phyloP scores from a whole-genome alignment of 2,329 filamentous ascomycete species.

The Lachnellula subtilissima region DNA sequence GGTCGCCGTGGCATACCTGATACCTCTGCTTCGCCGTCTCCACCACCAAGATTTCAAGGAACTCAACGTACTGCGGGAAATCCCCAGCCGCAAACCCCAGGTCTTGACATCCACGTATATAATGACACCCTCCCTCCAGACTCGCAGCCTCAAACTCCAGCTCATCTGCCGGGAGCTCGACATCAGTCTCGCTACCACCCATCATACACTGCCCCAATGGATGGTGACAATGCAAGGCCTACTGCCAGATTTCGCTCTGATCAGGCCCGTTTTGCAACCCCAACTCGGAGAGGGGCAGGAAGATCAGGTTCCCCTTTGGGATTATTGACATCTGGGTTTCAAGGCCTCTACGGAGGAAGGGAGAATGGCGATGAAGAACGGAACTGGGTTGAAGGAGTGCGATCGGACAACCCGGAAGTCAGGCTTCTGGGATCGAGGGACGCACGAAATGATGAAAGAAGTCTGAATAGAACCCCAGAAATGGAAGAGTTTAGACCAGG shows the following conservation, averaged over 20 bases:
- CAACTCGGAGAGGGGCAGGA: slow-evolving; percentile 14
- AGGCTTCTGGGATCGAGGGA: slow-evolving; percentile 22
- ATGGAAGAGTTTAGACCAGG: slow-evolving; percentile 22
- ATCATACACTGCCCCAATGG: slow-evolving; percentile 41
- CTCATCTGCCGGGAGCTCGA: slow-evolving; percentile 44
- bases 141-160: slow-evolving; percentile 47
- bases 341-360: slow-evolving; percentile 43
- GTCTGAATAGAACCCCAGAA: slow-evolving; percentile 21
- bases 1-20: slow-evolving; percentile 6
- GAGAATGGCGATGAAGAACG: slow-evolving; percentile 44
- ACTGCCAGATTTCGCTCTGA: not conserved
- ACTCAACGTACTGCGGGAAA: slow-evolving; percentile 1
- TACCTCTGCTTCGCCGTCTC: slow-evolving; percentile 12
- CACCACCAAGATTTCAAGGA: not conserved
- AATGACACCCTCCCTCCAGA: slow-evolving; percentile 41
- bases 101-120: slow-evolving; percentile 38
- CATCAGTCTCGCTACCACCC: slow-evolving; percentile 41
- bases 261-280: not conserved
- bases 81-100: slow-evolving; percentile 21
- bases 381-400: slow-evolving; percentile 27
- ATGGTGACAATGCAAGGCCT: not conserved
- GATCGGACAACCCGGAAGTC: slow-evolving; percentile 31
- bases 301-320: slow-evolving; percentile 35
- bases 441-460: slow-evolving; percentile 15
- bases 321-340: slow-evolving; percentile 40